Percentiles rank a stretch among this genome's conserved stretches.
Conservation (phyloP, 2,329 filamentous ascomycete species). For the Sporothrix dimorphospora region DNA sequence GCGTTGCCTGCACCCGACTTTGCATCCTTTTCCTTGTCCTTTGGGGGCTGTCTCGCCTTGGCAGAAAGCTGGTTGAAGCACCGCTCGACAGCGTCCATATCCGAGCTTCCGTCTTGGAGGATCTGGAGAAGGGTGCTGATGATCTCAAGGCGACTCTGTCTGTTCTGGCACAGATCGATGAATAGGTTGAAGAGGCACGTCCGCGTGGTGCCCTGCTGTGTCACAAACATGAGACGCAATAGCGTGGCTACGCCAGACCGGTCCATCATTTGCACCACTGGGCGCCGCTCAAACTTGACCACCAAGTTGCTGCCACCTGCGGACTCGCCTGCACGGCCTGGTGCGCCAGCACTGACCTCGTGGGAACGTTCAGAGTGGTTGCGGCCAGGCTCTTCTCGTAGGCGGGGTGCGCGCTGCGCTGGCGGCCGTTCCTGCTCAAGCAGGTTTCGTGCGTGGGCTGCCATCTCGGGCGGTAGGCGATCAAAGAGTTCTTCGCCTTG, state of each 20-base stretch:
- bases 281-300: constrained; percentile 72
- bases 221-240: constrained; percentile 96
- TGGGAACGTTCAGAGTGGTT: not conserved
- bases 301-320: constrained; percentile 3
- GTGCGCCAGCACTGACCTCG: not conserved
- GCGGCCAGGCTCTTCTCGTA: constrained; percentile 35
- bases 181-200: constrained; percentile 84
- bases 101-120: constrained; percentile 90
- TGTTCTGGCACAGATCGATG: constrained; percentile 90
- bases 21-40: constrained; percentile 51
- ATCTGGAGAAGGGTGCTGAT: constrained; percentile 91
- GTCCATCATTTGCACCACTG: constrained; percentile 94
- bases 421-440: constrained; percentile 45
- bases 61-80: constrained; percentile 93
- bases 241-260: constrained; percentile 95
- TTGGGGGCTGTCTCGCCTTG: constrained; percentile 76
- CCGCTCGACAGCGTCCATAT: constrained; percentile 90
- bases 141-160: constrained; percentile 93
- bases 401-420: constrained; percentile 39
- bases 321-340: not conserved
- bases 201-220: constrained; percentile 84
- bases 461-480: constrained; percentile 80
- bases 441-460: constrained; percentile 80
- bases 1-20: not conserved
- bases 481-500: constrained; percentile 87